A percentile compares a stretch with the other conserved stretches of the same genome.
These are phyloP conservation scores for Apiospora sp. DNA, from an alignment of 2,329 filamentous ascomycete species.

Conservation along the genomic window DNA sequence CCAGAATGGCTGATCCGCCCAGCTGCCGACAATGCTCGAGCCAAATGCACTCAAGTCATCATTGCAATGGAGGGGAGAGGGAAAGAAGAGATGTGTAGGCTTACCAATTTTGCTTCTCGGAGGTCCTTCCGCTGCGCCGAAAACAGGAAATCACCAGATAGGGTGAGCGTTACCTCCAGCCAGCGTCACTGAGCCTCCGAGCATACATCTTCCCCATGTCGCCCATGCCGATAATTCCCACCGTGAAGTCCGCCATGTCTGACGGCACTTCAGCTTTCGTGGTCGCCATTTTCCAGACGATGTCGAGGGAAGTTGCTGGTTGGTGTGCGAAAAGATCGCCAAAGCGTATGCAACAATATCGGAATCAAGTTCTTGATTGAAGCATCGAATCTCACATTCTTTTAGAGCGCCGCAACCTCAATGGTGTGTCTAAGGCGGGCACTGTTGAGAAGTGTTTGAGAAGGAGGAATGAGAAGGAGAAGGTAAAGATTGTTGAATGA, in stretches of 20 bases:
- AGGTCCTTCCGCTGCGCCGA: constrained; percentile 33
- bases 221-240: constrained; percentile 98
- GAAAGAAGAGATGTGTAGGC: constrained; percentile 35
- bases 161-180: constrained; percentile 83
- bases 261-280: constrained; percentile 35
- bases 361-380: constrained; percentile 9
- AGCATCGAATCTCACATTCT: constrained; percentile 12
- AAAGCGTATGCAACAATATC: background rate
- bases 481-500: constrained; percentile 26
- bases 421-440: constrained; percentile 4
- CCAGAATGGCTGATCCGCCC: constrained; percentile 78
- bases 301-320: background rate
- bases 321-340: background rate
- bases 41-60: constrained; percentile 99
- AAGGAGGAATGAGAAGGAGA: constrained; percentile 24
- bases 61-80: constrained; percentile 56
- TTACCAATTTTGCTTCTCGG: constrained; percentile 45
- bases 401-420: background rate
- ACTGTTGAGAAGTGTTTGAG: background rate
- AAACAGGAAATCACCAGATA: constrained; percentile 26
- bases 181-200: constrained; percentile 83
- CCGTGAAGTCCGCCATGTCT: constrained; percentile 73
- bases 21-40: constrained; percentile 87
- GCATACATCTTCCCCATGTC: constrained; percentile 99
- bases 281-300: constrained; percentile 17